Evolutionary conservation across 148 eudicot genomes (phyloP), one percentile per base, ranked within the genome.

Genomic region (Agrostemma githago): DNA sequence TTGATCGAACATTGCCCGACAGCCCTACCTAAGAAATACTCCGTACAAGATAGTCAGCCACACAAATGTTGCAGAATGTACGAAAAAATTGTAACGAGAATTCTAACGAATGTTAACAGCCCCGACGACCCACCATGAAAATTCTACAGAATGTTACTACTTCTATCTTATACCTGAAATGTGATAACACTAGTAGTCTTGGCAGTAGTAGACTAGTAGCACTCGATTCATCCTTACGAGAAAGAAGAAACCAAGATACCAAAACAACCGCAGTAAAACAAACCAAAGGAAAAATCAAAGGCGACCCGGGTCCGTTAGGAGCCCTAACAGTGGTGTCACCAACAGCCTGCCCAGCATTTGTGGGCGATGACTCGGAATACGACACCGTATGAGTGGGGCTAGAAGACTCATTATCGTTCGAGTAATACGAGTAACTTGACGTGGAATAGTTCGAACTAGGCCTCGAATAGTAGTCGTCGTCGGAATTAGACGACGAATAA

Each of bases 121-220:
- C 34, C 34, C 34, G 34, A 26, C 34, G 34, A 26, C 34, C 34
- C 34, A 26, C 34, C 34, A 26, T 1, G 34, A 26, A 0, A 26
- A 26, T 26, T 26, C n/a, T 12, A 37, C 60, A 0, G 20, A 11
- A 46, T 19, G 37, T n/a, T n/a, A n/a, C n/a, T n/a, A n/a, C n/a
- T n/a, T n/a, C n/a, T n/a, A n/a, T n/a, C n/a, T n/a, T n/a, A 19
- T 82, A 93, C 98, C 98, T 93, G 98, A 75, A 93, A 87, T 84
- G 89, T 93, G 72, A 91, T 84, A 37, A 94, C 97, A 79, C 83
- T 26, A 26, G 84, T 94, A 15, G 98, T 91, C 71, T 79, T 89
- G 66, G 87, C 96, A 71, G 93, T 84, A 79, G 96, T 97, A 79
- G 88, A n/a, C n/a, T 84, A 60, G 88, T 83, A 74, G 91, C 87